Conservation (phyloP, 2,329 filamentous ascomycete genomes). For the Herpotrichia juniperi region DNA sequence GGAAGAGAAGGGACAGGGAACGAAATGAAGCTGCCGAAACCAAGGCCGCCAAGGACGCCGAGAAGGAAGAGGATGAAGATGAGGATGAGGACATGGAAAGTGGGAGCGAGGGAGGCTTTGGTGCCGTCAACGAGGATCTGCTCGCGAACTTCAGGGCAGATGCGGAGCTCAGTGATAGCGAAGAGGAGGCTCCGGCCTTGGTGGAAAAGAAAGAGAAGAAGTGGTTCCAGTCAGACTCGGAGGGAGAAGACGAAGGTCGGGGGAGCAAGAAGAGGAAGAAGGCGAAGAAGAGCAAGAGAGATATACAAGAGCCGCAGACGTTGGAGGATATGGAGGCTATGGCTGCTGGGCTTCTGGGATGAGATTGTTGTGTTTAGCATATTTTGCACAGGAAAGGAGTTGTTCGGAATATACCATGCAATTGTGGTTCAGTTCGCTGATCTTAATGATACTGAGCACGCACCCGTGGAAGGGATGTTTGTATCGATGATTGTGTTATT, state of each 20-base stretch:
- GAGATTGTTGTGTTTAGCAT: conserved; percentile 1
- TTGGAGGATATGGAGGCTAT: conserved; percentile 79
- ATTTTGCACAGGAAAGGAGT: neutral
- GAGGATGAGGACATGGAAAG: conserved; percentile 52
- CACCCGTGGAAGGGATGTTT: no score
- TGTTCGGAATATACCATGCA: no score
- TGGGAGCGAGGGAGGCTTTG: conserved; percentile 32
- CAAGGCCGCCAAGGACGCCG: conserved; percentile 30
- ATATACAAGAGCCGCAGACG: conserved; percentile 69
- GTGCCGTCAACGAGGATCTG: conserved; percentile 43
- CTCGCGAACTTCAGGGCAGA: conserved; percentile 52
- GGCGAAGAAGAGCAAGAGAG: conserved; percentile 51
- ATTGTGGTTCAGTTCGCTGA: no score
- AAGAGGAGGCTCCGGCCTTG: conserved; percentile 53
- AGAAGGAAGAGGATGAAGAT: conserved; percentile 39
- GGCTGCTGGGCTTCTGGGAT: conserved; percentile 71
- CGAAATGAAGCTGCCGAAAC: conserved; percentile 55
- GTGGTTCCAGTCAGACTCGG: conserved; percentile 75
- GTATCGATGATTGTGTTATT: no score
- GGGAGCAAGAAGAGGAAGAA: conserved; percentile 56
- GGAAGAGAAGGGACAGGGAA: conserved; percentile 74
- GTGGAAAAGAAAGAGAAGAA: conserved; percentile 74
- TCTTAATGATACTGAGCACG: no score
- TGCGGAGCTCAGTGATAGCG: conserved; percentile 47
- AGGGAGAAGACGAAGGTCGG: conserved; percentile 53